phyloP scores from a whole-genome alignment of 129 eudicot genomes.

The Flaveria bidentis region DNA sequence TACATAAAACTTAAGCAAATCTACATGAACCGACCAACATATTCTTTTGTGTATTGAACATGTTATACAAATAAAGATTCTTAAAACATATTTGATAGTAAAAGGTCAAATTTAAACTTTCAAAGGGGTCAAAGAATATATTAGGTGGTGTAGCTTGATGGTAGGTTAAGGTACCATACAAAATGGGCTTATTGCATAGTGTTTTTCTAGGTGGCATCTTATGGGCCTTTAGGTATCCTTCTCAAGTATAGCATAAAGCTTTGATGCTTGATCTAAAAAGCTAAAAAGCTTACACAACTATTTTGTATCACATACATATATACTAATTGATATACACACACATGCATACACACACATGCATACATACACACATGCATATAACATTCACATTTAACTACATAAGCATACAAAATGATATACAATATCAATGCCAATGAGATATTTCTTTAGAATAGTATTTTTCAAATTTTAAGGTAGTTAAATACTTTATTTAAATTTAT shows the following conservation, averaged over 20 bases:
- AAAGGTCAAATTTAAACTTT: constrained; percentile 15
- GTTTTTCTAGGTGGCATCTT: constrained; percentile 22
- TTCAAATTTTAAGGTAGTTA: too few species aligned
- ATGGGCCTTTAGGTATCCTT: constrained; percentile 25
- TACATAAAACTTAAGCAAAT: neutral
- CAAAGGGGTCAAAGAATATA: constrained; percentile 27
- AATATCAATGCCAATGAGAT: constrained; percentile 18
- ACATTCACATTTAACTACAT: neutral
- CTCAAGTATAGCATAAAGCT: constrained; percentile 34
- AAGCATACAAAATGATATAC: constrained; percentile 8
- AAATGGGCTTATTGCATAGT: constrained; percentile 25
- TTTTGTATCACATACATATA: too few species aligned
- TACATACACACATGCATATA: too few species aligned
- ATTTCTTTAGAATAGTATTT: neutral
- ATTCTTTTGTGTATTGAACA: neutral
- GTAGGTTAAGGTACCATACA: constrained; percentile 32
- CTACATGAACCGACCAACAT: neutral
- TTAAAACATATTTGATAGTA: constrained; percentile 14
- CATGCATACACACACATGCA: too few species aligned
- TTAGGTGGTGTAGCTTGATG: constrained; percentile 23
- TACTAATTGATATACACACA: too few species aligned
- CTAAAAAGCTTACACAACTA: constrained; percentile 25
- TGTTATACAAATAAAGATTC: too few species aligned
- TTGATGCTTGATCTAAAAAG: constrained; percentile 31
- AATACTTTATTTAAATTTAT: too few species aligned